Conservation (phyloP, 2,329 filamentous ascomycete species). For the Fusarium hostae region DNA sequence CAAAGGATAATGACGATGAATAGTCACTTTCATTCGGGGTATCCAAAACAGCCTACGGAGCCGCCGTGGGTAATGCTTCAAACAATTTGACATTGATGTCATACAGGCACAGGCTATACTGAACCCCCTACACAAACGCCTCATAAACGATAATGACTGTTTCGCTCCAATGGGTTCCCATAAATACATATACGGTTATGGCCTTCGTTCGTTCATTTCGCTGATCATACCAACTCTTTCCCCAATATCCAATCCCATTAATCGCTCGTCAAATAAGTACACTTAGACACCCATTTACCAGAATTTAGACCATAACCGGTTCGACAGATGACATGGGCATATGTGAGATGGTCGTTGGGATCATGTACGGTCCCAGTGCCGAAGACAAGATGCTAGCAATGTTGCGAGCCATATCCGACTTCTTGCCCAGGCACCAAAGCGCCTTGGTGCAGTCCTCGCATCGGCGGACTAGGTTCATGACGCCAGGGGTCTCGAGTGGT, state of each 20-base stretch:
- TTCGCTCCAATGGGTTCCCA: slow-evolving; percentile 7
- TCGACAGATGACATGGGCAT: slow-evolving; percentile 28
- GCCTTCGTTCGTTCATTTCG: slow-evolving; percentile 16
- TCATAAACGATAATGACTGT: slow-evolving; percentile 15
- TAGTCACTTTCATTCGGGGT: too few species aligned
- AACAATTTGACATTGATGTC: neutral
- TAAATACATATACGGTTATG: slow-evolving; percentile 15
- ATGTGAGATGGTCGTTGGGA: slow-evolving; percentile 30
- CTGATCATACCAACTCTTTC: slow-evolving; percentile 7
- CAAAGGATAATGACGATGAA: too few species aligned
- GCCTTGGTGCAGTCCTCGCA: slow-evolving; percentile 63
- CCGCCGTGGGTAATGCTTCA: neutral
- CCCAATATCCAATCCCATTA: slow-evolving; percentile 6
- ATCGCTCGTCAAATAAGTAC: slow-evolving; percentile 2
- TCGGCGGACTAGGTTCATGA: slow-evolving; percentile 47
- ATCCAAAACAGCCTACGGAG: neutral
- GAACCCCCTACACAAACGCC: neutral
- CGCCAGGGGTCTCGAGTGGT: slow-evolving; percentile 36
- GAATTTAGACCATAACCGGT: slow-evolving; percentile 28
- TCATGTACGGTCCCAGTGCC: slow-evolving; percentile 42
- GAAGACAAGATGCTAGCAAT: slow-evolving; percentile 43
- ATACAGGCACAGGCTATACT: neutral
- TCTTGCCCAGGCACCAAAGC: slow-evolving; percentile 65
- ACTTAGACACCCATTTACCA: neutral
- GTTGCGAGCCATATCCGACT: slow-evolving; percentile 60